These are phyloP conservation scores for Colletotrichum chlorophyti DNA, from an alignment of 2,329 filamentous ascomycete genomes.

Conservation along the genomic window DNA sequence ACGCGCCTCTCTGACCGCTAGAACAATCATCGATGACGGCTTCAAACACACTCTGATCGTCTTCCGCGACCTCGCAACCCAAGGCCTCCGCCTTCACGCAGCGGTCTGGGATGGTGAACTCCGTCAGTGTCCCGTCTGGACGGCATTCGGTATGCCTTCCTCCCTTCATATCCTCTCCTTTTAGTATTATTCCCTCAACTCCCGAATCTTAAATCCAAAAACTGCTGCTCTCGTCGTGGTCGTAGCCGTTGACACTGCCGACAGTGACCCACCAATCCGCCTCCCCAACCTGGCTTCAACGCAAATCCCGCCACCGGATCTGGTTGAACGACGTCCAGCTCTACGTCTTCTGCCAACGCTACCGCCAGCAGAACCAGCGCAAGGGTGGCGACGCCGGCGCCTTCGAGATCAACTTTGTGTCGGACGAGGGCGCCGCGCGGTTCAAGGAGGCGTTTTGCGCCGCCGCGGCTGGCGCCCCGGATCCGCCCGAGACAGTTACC, in stretches of 20 bases:
- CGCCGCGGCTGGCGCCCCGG: not conserved
- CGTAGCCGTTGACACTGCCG: not conserved
- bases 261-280: slow-evolving; percentile 61
- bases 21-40: slow-evolving; percentile 58
- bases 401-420: slow-evolving; percentile 59
- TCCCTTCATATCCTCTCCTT: not conserved
- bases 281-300: slow-evolving; percentile 58
- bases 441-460: slow-evolving; percentile 51
- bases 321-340: slow-evolving; percentile 61
- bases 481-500: not conserved
- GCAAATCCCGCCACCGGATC: slow-evolving; percentile 53
- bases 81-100: slow-evolving; percentile 61
- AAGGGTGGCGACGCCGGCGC: slow-evolving; percentile 52
- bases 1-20: not conserved
- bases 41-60: slow-evolving; percentile 61
- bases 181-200: not conserved
- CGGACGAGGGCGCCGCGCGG: slow-evolving; percentile 45
- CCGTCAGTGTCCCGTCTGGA: slow-evolving; percentile 66
- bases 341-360: slow-evolving; percentile 65
- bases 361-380: slow-evolving; percentile 59
- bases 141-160: slow-evolving; percentile 60
- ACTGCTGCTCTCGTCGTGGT: too few species aligned
- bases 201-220: not conserved
- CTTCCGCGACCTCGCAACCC: slow-evolving; percentile 56
- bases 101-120: slow-evolving; percentile 62